Conservation (phyloP, 2,329 filamentous ascomycete genomes). For the Colletotrichum noveboracense region DNA sequence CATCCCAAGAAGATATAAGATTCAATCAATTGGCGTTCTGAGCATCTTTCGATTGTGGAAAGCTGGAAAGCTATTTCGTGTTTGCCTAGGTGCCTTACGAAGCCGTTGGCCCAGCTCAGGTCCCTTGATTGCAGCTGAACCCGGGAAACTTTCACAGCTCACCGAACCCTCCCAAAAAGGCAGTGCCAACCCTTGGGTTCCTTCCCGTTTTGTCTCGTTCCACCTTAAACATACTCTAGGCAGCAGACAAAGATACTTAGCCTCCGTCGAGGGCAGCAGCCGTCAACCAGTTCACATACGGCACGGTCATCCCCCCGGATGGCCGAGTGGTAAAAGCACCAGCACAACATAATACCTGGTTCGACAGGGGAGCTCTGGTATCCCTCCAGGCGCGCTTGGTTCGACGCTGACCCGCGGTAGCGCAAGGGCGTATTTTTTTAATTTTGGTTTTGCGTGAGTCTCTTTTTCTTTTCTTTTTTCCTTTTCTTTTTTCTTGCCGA, state of each 20-base stretch:
- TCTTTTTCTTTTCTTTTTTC: background rate
- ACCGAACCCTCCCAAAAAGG: background rate
- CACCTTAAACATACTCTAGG: rapidly evolving
- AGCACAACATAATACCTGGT: background rate
- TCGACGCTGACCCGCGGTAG: background rate
- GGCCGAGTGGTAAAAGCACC: background rate
- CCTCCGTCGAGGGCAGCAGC: rapidly evolving
- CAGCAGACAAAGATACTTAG: background rate
- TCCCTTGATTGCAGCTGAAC: background rate
- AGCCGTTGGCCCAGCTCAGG: background rate
- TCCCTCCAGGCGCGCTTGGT: background rate
- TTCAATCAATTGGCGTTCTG: background rate
- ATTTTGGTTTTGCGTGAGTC: too few relatives aligned
- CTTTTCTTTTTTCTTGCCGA: background rate
- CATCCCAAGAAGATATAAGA: background rate
- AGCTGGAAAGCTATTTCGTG: background rate
- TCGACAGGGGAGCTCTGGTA: background rate
- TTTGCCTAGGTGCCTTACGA: background rate
- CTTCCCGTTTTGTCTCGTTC: background rate
- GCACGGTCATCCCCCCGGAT: background rate
- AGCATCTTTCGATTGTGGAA: background rate
- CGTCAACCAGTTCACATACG: background rate
- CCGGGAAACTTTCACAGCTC: background rate
- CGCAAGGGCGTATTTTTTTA: background rate
- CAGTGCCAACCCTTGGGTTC: background rate